phyloP scores from a whole-genome alignment of 176 grass and related monocot species.

The Dendrocalamus sinicus region DNA sequence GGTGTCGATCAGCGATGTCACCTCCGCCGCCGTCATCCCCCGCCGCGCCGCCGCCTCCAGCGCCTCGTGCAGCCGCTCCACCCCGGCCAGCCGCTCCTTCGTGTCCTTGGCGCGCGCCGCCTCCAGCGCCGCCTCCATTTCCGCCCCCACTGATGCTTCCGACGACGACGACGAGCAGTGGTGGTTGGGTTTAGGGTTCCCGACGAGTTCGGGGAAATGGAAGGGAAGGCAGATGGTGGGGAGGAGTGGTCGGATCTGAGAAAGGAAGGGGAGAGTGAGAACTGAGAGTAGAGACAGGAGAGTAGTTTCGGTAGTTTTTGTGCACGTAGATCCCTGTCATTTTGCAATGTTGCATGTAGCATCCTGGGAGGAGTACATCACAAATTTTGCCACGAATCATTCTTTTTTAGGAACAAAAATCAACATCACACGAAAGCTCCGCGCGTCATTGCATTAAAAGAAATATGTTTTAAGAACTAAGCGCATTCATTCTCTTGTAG shows the following conservation, averaged over 20 bases:
- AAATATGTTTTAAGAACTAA: not conserved
- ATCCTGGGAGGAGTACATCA: not conserved
- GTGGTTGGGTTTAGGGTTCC: conserved; percentile 12
- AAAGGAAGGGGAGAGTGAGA: conserved; percentile 15
- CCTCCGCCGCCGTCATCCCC: conserved; percentile 61
- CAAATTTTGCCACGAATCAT: not conserved
- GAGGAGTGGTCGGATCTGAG: conserved; percentile 45
- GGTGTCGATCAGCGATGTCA: conserved; percentile 65
- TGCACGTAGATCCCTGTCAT: not conserved
- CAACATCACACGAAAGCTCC: no score
- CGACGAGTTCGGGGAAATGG: conserved; percentile 22
- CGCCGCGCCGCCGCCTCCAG: conserved; percentile 67
- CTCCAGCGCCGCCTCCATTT: conserved; percentile 89
- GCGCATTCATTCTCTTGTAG: no score
- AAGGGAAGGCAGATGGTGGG: not conserved
- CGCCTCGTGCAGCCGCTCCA: conserved; percentile 78
- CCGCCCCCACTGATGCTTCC: conserved; percentile 18
- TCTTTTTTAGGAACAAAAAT: not conserved
- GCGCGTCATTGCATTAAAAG: no score
- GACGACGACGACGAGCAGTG: not conserved
- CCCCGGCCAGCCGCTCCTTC: conserved; percentile 78
- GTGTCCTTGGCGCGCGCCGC: conserved; percentile 77
- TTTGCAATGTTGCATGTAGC: conserved; percentile 7
- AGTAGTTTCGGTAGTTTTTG: conserved; percentile 1
- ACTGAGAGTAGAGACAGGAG: conserved; percentile 7